These are phyloP conservation scores for Mrakia blollopis DNA, from an alignment of 768 basidiomycete genomes.

Conservation along the genomic window DNA sequence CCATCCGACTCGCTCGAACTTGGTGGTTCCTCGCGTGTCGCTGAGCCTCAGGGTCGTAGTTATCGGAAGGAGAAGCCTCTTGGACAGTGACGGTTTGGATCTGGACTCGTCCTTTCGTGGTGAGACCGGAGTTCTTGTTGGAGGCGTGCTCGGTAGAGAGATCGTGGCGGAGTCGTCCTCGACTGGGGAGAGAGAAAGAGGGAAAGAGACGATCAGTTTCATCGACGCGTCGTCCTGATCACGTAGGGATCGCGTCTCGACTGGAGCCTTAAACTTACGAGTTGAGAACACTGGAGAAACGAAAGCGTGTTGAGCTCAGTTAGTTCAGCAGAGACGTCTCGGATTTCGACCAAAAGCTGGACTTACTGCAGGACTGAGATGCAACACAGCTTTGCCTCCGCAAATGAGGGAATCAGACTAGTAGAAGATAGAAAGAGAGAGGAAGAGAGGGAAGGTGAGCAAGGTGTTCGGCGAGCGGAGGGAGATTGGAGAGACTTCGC, in stretches of 20 bases:
- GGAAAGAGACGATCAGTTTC: neutral
- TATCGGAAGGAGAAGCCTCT: neutral
- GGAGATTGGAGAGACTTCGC: neutral
- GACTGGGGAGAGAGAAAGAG: neutral
- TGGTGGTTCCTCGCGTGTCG: neutral
- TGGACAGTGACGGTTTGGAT: neutral
- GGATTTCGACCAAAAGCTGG: too few species aligned
- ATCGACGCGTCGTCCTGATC: neutral
- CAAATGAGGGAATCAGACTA: neutral
- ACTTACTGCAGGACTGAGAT: neutral
- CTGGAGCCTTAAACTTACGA: neutral
- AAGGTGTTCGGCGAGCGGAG: neutral
- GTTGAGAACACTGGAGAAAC: conserved; percentile 6
- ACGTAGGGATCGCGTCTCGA: too few species aligned
- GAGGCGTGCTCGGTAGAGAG: conserved; percentile 16
- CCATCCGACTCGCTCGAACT: neutral
- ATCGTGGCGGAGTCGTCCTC: conserved; percentile 8
- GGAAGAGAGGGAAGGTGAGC: neutral
- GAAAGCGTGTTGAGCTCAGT: too few species aligned
- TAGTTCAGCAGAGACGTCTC: too few species aligned
- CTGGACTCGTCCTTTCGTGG: conserved; percentile 9
- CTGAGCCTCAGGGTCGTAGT: neutral
- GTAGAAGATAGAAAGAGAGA: too few species aligned
- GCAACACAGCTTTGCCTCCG: neutral
- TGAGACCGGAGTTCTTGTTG: neutral